phyloP scores from a whole-genome alignment of 352 stramenopile species.

The Phytophthora pluvialis region DNA sequence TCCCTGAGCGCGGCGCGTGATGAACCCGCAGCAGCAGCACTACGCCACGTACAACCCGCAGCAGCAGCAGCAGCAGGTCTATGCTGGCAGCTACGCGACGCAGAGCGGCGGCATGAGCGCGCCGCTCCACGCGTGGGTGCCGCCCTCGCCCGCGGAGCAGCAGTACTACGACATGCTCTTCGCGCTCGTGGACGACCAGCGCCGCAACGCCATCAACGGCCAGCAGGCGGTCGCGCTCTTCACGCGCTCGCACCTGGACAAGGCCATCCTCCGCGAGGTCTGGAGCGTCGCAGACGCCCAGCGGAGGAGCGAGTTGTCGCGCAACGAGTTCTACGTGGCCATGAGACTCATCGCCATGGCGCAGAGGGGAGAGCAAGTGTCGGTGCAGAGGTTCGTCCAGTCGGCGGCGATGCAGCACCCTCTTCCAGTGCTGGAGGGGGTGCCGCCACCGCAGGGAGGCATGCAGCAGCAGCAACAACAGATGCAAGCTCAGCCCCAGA shows the following conservation, averaged over 20 bases:
- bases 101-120: slow-evolving; percentile 33
- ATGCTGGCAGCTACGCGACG: slow-evolving; percentile 40
- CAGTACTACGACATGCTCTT: slow-evolving; percentile 94
- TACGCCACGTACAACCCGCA: slow-evolving; percentile 63
- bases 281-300: slow-evolving; percentile 82
- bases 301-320: slow-evolving; percentile 73
- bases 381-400: slow-evolving; percentile 74
- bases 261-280: slow-evolving; percentile 78
- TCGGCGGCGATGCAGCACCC: slow-evolving; percentile 61
- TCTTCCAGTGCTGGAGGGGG: slow-evolving; percentile 69
- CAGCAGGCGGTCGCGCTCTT: slow-evolving; percentile 94
- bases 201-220: slow-evolving; percentile 85
- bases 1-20: slow-evolving; percentile 22
- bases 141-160: slow-evolving; percentile 65
- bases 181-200: slow-evolving; percentile 84
- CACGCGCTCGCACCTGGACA: slow-evolving; percentile 90
- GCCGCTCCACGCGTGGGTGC: slow-evolving; percentile 59
- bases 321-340: slow-evolving; percentile 87
- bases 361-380: slow-evolving; percentile 73
- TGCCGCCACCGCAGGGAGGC: slow-evolving; percentile 43
- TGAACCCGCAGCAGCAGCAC: slow-evolving; percentile 67
- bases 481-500: slow-evolving; percentile 5
- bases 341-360: slow-evolving; percentile 89
- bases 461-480: slow-evolving; percentile 24
- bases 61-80: slow-evolving; percentile 58